phyloP scores from a whole-genome alignment of 306 rosid species.

The Canavalia ensiformis region DNA sequence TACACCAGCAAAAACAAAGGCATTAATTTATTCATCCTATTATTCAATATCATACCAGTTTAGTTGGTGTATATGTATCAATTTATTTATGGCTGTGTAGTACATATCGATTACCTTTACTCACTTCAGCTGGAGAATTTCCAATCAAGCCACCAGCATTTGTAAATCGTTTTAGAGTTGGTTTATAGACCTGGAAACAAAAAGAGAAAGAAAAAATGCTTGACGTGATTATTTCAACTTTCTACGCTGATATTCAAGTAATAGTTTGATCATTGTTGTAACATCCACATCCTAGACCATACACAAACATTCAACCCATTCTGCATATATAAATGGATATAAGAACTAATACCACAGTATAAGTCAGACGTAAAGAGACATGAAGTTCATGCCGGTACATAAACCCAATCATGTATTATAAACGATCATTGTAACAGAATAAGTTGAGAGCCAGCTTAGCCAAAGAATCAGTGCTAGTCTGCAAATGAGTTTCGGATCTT shows the following conservation, averaged over 20 bases:
- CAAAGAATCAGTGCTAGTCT: background rate
- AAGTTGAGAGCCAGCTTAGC: conserved; percentile 16
- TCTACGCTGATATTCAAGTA: conserved; percentile 15
- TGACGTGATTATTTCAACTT: conserved; percentile 35
- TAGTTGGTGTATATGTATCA: background rate
- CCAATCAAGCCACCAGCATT: conserved; percentile 86
- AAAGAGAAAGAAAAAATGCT: conserved; percentile 28
- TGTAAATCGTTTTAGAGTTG: conserved; percentile 74
- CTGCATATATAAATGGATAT: background rate
- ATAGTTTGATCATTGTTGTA: conserved; percentile 17
- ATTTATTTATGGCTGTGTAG: conserved; percentile 1
- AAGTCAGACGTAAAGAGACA: conserved; percentile 26
- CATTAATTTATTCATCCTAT: conserved; percentile 17
- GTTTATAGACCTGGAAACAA: conserved; percentile 76
- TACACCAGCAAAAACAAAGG: conserved; percentile 19
- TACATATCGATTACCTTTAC: conserved; percentile 68
- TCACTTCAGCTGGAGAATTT: conserved; percentile 87
- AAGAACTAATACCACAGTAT: conserved; percentile 28
- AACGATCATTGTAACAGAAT: conserved; percentile 10
- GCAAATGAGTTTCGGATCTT: conserved; percentile 23
- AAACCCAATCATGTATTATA: conserved; percentile 1
- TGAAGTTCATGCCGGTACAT: conserved; percentile 4
- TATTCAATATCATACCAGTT: conserved; percentile 19
- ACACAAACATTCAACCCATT: conserved; percentile 35
- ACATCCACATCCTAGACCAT: conserved; percentile 35